Evolutionary conservation across 2,329 filamentous ascomycete genomes (phyloP), one percentile per base, ranked within the genome.

Genomic region (Coniochaeta sp.): DNA sequence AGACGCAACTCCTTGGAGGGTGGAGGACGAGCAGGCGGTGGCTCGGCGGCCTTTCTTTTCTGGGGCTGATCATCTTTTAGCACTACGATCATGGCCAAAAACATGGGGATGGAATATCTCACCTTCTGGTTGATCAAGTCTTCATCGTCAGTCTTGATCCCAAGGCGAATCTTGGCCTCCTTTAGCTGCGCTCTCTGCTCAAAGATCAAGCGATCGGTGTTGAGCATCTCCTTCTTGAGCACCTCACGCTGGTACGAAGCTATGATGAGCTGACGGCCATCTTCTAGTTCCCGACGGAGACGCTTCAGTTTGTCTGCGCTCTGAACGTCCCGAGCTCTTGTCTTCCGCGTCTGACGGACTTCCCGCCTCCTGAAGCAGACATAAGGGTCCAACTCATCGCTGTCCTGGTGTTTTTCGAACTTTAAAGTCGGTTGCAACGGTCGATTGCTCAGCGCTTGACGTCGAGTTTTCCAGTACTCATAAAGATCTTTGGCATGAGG

Each of bases 321-420:
- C 75, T 96, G 93, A 38, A 91, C 91, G 78, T 99, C 95, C 70
- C 95, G 87, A 66, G 91, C 91, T 70, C 95, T 85, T 40, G 95
- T 99, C 78, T 98, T 99, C 68, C 95, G 89, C 57, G 92, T 93
- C 73, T 96, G 91, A 61, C 95, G 89, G 55, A 96, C 90, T 75
- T 99, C 95, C 64, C 95, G 90, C 67, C 95, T 87, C 71, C 95
- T 87, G 84, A 99, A 99, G 76, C 95, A 99, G 69, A 99, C 93
- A 76, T 96, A 99, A 56, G 95, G 95, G 75, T 99, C 95, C 68
- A 90, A 86, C 72, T 99, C 95, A 73, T 99, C 95, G 62, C 89
- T 96, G 65, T 98, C 93, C 71, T 91, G 89, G 64, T 95, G 91
- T 55, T 88, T 96, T 77, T 99, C 95, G 65, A 96, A 95, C 78